These are phyloP conservation scores for Kalmusia sp. DNA, from an alignment of 2,329 filamentous ascomycete genomes.

Conservation along the genomic window DNA sequence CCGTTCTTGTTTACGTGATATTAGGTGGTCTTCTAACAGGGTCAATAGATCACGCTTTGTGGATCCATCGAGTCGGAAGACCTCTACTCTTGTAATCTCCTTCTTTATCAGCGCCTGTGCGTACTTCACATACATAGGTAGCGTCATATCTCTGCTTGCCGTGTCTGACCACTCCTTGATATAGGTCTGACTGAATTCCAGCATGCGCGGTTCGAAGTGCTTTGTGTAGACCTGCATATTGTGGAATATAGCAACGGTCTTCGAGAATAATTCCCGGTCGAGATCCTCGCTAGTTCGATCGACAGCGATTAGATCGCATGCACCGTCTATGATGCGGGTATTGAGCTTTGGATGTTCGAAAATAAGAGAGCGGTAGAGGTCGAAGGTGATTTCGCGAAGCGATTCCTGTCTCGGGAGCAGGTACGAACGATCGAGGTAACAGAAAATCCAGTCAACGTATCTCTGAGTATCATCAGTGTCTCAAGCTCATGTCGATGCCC, in stretches of 20 bases:
- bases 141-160: slow-evolving; percentile 64
- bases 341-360: slow-evolving; percentile 62
- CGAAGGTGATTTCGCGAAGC: slow-evolving; percentile 81
- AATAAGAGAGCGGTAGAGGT: slow-evolving; percentile 72
- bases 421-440: slow-evolving; percentile 91
- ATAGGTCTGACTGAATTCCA: slow-evolving; percentile 71
- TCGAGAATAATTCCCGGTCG: slow-evolving; percentile 71
- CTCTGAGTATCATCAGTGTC: slow-evolving; percentile 56
- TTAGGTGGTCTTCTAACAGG: slow-evolving; percentile 74
- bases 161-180: slow-evolving; percentile 73
- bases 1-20: slow-evolving; percentile 68
- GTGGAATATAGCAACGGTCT: slow-evolving; percentile 82
- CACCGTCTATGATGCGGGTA: slow-evolving; percentile 67
- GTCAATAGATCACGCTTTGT: slow-evolving; percentile 80
- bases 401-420: slow-evolving; percentile 77
- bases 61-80: slow-evolving; percentile 80
- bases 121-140: slow-evolving; percentile 78
- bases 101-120: slow-evolving; percentile 72
- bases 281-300: slow-evolving; percentile 67
- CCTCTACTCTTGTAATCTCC: slow-evolving; percentile 79
- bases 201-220: slow-evolving; percentile 78
- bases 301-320: slow-evolving; percentile 76
- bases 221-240: slow-evolving; percentile 82
- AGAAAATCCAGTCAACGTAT: slow-evolving; percentile 86
- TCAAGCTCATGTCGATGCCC: no score